These are phyloP conservation scores for Mycena galopus DNA, from an alignment of 768 basidiomycete species.

Conservation along the genomic window DNA sequence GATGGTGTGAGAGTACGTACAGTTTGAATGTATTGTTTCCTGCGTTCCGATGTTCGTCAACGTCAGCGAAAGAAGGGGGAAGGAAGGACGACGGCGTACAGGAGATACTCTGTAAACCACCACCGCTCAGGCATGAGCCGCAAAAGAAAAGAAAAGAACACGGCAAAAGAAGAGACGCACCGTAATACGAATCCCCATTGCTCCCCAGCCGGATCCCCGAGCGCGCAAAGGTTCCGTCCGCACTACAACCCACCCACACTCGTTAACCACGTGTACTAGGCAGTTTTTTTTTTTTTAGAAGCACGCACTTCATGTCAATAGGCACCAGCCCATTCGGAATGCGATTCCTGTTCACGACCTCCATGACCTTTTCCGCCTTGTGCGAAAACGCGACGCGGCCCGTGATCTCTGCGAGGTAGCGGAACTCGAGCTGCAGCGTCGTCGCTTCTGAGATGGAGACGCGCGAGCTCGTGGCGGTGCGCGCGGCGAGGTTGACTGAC, in stretches of 20 bases:
- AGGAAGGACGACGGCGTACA: conserved; percentile 61
- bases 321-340: conserved; percentile 82
- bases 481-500: conserved; percentile 72
- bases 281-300: neutral
- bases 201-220: conserved; percentile 92
- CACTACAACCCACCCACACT: conserved; percentile 14
- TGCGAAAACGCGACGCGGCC: conserved; percentile 64
- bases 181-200: conserved; percentile 91
- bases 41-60: conserved; percentile 29
- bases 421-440: conserved; percentile 78
- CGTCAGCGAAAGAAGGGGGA: neutral
- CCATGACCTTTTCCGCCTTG: conserved; percentile 62
- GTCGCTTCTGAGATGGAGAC: conserved; percentile 79
- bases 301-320: conserved; percentile 79
- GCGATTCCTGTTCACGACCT: conserved; percentile 71
- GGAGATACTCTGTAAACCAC: conserved; percentile 69
- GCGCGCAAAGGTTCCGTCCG: conserved; percentile 58
- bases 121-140: neutral
- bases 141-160: neutral
- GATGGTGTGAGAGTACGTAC: conserved; percentile 55
- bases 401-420: conserved; percentile 86
- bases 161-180: neutral
- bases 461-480: neutral
- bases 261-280: too few species aligned
- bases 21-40: conserved; percentile 88